Conservation (phyloP, 768 basidiomycete genomes). For the Boletus tylopilopsis region DNA sequence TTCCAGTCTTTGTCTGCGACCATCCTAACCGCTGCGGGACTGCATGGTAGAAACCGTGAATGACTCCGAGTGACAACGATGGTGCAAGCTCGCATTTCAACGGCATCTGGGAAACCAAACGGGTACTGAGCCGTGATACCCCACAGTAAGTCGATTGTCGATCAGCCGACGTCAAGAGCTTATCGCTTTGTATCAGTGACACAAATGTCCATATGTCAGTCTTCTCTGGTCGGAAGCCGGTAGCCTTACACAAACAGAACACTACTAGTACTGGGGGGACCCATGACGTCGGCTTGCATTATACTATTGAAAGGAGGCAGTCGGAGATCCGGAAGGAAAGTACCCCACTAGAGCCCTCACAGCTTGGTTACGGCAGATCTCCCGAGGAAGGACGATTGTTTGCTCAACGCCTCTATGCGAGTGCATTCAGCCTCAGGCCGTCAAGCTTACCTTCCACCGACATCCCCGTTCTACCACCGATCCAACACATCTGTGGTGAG, state of each 20-base stretch:
- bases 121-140: not conserved
- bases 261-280: slow-evolving; percentile 9
- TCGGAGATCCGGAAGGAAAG: not conserved
- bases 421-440: slow-evolving; percentile 27
- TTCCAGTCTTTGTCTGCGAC: too few relatives aligned
- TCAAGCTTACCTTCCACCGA: slow-evolving; percentile 1
- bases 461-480: slow-evolving; percentile 6
- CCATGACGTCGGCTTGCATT: slow-evolving; percentile 8
- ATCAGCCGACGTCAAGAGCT: not conserved
- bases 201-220: too few relatives aligned
- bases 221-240: too few relatives aligned
- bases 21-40: too few relatives aligned
- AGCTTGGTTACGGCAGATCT: not conserved
- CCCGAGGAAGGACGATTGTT: slow-evolving; percentile 25
- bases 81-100: slow-evolving; percentile 1
- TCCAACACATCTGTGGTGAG: not conserved
- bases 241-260: slow-evolving; percentile 20
- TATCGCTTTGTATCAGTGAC: not conserved
- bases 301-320: slow-evolving; percentile 19
- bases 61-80: slow-evolving; percentile 7
- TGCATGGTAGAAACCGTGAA: too few relatives aligned
- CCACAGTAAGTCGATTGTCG: not conserved
- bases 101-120: too few relatives aligned
- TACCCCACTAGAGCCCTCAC: not conserved
- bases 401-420: slow-evolving; percentile 45